A percentile compares a stretch with the other conserved stretches of the same genome.
phyloP scores from a whole-genome alignment of 2,329 filamentous ascomycete species.

The Trichophyton mentagrophytes region DNA sequence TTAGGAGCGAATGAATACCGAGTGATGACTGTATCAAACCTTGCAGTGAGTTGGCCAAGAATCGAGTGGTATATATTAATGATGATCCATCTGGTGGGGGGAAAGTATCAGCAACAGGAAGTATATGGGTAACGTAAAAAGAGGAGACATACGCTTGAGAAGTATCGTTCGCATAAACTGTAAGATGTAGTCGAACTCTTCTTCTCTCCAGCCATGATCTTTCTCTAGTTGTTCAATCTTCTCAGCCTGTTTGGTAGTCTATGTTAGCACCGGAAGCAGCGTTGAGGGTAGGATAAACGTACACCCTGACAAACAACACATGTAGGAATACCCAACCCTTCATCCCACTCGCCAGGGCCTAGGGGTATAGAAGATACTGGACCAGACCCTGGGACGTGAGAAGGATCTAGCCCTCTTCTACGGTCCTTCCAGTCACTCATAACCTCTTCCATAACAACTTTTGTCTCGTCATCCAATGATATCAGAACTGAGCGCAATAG shows the following conservation, averaged over 20 bases:
- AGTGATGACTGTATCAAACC: slow-evolving; percentile 73
- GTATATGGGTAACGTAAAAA: slow-evolving; percentile 1
- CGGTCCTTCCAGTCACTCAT: slow-evolving; percentile 69
- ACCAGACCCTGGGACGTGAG: slow-evolving; percentile 42
- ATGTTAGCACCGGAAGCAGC: neutral
- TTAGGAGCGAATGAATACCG: slow-evolving; percentile 71
- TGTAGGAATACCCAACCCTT: slow-evolving; percentile 71
- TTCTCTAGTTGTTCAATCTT: slow-evolving; percentile 84
- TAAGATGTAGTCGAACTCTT: slow-evolving; percentile 89
- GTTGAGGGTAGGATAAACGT: slow-evolving; percentile 19
- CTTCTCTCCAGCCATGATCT: slow-evolving; percentile 85
- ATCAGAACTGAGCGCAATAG: slow-evolving; percentile 65
- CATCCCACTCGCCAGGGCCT: slow-evolving; percentile 86
- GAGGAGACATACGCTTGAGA: slow-evolving; percentile 55
- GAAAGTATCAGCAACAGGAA: slow-evolving; percentile 3
- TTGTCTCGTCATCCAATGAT: slow-evolving; percentile 61
- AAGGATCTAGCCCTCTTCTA: slow-evolving; percentile 50
- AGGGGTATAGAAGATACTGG: slow-evolving; percentile 57
- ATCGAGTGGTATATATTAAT: slow-evolving; percentile 71
- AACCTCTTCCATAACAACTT: slow-evolving; percentile 73
- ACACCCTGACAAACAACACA: slow-evolving; percentile 96
- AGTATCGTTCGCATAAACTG: slow-evolving; percentile 85
- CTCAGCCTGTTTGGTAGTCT: slow-evolving; percentile 50
- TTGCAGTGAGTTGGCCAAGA: slow-evolving; percentile 62
- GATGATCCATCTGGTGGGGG: slow-evolving; percentile 61